phyloP scores from a whole-genome alignment of 1,284 basidiomycete genomes.

The Trametes sp. region DNA sequence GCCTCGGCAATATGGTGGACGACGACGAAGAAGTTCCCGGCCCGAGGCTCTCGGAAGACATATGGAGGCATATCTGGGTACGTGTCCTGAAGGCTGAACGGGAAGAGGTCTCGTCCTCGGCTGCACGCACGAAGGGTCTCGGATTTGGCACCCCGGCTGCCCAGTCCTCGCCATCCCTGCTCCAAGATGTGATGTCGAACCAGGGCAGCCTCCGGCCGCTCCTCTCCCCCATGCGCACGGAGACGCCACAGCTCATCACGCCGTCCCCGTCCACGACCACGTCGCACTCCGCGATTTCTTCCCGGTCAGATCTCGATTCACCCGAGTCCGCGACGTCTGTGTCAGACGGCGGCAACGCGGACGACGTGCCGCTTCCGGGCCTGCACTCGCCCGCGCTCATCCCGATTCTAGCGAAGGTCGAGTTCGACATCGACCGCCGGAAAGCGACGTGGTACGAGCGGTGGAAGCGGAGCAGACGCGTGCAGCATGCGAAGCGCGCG shows the following conservation, averaged over 20 bases:
- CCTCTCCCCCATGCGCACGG: slow-evolving; percentile 49
- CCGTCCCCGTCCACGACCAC: slow-evolving; percentile 60
- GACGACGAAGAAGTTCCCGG: slow-evolving; percentile 63
- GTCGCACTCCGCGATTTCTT: slow-evolving; percentile 57
- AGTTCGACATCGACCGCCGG: slow-evolving; percentile 83
- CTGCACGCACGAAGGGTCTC: slow-evolving; percentile 49
- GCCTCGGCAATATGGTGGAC: slow-evolving; percentile 20
- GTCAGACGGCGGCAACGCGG: slow-evolving; percentile 46
- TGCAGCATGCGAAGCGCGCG: slow-evolving; percentile 62
- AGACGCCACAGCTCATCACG: slow-evolving; percentile 49
- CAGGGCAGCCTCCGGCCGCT: slow-evolving; percentile 53
- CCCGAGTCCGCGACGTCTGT: slow-evolving; percentile 63
- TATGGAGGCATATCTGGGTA: slow-evolving; percentile 84
- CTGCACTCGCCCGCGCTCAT: slow-evolving; percentile 68
- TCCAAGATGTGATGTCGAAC: slow-evolving; percentile 45
- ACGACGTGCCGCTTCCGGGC: slow-evolving; percentile 69
- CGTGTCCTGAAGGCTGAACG: slow-evolving; percentile 72
- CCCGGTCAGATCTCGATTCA: slow-evolving; percentile 57
- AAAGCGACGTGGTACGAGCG: slow-evolving; percentile 84
- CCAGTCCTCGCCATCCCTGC: slow-evolving; percentile 54
- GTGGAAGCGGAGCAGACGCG: slow-evolving; percentile 72
- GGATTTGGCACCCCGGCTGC: slow-evolving; percentile 50
- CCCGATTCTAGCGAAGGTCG: slow-evolving; percentile 86
- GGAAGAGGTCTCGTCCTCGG: slow-evolving; percentile 57
- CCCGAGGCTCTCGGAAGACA: slow-evolving; percentile 80